These are phyloP conservation scores for Thalassiosira mediterranea DNA, from an alignment of 352 stramenopile genomes.

Conservation along the genomic window DNA sequence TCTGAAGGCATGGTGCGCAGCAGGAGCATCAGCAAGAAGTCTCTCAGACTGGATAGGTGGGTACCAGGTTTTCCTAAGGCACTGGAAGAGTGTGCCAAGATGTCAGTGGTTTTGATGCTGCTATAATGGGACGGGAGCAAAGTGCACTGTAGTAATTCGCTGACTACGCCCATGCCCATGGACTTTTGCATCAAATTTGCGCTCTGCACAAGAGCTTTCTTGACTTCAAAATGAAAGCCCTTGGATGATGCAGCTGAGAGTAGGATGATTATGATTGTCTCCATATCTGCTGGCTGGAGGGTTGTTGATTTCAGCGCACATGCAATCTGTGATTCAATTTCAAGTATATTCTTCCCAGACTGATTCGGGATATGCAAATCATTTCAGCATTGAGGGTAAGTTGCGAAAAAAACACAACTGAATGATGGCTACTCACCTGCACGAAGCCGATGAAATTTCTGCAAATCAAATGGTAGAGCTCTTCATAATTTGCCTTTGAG, in stretches of 20 bases:
- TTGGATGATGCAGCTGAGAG: constrained; percentile 14
- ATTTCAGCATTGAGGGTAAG: too few species aligned
- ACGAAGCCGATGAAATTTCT: constrained; percentile 22
- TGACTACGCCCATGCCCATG: constrained; percentile 11
- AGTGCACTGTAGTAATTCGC: constrained; percentile 26
- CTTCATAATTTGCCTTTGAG: constrained; percentile 10
- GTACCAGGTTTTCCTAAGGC: not conserved
- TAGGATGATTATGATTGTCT: constrained; percentile 20
- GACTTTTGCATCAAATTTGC: not conserved
- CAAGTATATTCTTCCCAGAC: too few species aligned
- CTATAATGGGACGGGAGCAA: not conserved
- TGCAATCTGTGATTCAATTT: constrained; percentile 9
- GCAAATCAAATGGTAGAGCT: constrained; percentile 15
- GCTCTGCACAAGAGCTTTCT: not conserved
- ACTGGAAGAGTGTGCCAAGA: constrained; percentile 20
- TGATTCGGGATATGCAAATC: too few species aligned
- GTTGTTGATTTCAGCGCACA: constrained; percentile 3
- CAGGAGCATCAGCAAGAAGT: constrained; percentile 43
- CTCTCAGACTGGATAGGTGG: constrained; percentile 16
- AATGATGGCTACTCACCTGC: constrained; percentile 27
- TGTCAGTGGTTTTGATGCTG: constrained; percentile 9
- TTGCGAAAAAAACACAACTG: too few species aligned
- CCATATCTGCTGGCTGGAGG: constrained; percentile 11
- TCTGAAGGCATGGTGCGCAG: constrained; percentile 18
- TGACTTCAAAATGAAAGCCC: too few species aligned